Evolutionary conservation across 2,329 filamentous ascomycete genomes (phyloP).

Genomic region (Verticillium nubilum): DNA sequence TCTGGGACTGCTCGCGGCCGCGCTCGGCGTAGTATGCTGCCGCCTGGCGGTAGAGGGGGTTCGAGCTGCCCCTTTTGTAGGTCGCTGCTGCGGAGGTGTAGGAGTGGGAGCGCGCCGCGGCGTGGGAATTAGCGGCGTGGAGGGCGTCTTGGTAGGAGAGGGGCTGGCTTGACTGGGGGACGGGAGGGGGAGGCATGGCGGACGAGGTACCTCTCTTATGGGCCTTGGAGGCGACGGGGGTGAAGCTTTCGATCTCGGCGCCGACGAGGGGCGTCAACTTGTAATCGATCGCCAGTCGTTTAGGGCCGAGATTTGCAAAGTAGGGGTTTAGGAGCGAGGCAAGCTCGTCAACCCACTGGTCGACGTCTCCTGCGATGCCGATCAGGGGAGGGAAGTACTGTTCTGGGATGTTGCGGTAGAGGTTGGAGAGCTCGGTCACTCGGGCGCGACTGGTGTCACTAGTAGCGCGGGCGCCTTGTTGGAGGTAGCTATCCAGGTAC

Average conservation of each 20-base stretch:
- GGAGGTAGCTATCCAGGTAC: constrained; percentile 37
- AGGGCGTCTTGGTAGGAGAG: constrained; percentile 8
- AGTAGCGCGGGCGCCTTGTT: constrained; percentile 26
- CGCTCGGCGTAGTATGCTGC: constrained; percentile 71
- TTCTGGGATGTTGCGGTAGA: constrained; percentile 35
- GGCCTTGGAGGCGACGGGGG: not conserved
- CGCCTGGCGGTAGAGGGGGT: constrained; percentile 68
- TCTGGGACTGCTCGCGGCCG: constrained; percentile 57
- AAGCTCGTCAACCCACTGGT: constrained; percentile 33
- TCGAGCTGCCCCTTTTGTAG: constrained; percentile 52
- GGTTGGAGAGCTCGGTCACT: constrained; percentile 26
- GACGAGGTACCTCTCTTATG: not conserved
- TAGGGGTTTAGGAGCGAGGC: constrained; percentile 34
- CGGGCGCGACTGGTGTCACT: constrained; percentile 22
- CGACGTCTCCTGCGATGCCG: constrained; percentile 22
- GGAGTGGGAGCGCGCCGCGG: constrained; percentile 22
- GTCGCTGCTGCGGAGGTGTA: constrained; percentile 33
- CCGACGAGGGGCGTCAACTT: constrained; percentile 28
- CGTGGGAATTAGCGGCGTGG: constrained; percentile 19
- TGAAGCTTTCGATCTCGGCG: constrained; percentile 22
- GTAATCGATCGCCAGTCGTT: constrained; percentile 31
- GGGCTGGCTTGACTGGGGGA: not conserved
- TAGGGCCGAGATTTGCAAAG: constrained; percentile 31
- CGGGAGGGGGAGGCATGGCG: not conserved
- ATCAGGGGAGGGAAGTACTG: constrained; percentile 37